phyloP scores from a whole-genome alignment of 1,139 yeast species.

The Candida pseudoviswanathii region DNA sequence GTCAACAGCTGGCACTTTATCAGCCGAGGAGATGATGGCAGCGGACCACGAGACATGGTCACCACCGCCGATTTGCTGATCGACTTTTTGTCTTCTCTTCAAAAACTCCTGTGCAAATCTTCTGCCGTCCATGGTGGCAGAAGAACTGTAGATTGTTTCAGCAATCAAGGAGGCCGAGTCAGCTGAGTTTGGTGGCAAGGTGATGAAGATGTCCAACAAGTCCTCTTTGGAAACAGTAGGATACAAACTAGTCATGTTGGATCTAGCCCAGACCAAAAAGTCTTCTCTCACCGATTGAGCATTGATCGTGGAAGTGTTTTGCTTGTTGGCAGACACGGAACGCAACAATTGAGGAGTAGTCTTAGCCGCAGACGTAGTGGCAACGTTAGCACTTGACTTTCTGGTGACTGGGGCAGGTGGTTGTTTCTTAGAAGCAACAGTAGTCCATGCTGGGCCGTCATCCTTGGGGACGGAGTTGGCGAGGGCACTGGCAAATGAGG shows the following conservation, averaged over 20 bases:
- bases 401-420: conserved; percentile 20
- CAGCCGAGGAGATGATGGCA: conserved; percentile 55
- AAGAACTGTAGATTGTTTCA: conserved; percentile 88
- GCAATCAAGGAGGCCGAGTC: conserved; percentile 87
- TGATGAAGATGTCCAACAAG: conserved; percentile 75
- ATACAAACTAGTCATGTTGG: conserved; percentile 70
- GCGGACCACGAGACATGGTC: conserved; percentile 69
- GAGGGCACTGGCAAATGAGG: conserved; percentile 36
- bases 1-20: conserved; percentile 50
- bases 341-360: conserved; percentile 49
- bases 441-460: conserved; percentile 48
- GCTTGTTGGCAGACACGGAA: conserved; percentile 44
- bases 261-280: conserved; percentile 82
- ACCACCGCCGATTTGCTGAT: conserved; percentile 51
- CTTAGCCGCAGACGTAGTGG: conserved; percentile 24
- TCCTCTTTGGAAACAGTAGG: conserved; percentile 76
- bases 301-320: conserved; percentile 27
- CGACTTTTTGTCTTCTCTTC: conserved; percentile 74
- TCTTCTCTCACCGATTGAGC: conserved; percentile 54
- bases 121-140: conserved; percentile 93
- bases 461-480: conserved; percentile 30
- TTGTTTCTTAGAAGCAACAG: conserved; percentile 30
- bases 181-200: conserved; percentile 65
- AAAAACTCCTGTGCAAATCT: conserved; percentile 89
- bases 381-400: conserved; percentile 19